Conservation (phyloP, 2,329 filamentous ascomycete genomes). For the Elsinoe arachidis region DNA sequence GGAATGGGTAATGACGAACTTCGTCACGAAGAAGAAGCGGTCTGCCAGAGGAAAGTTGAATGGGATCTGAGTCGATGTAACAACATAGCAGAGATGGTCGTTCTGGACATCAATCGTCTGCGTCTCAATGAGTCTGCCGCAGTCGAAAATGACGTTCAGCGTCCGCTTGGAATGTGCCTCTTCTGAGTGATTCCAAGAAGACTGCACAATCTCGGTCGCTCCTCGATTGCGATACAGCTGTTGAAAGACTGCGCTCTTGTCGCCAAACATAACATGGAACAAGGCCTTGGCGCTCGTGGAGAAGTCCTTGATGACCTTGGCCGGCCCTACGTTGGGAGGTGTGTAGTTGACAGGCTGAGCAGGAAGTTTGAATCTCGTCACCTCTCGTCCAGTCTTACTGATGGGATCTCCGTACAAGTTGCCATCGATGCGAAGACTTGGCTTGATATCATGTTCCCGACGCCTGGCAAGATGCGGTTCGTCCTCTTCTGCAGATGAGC, state of each 20-base stretch:
- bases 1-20: slow-evolving; percentile 87
- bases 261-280: slow-evolving; percentile 93
- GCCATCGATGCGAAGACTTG: slow-evolving; percentile 54
- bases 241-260: slow-evolving; percentile 91
- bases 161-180: slow-evolving; percentile 48
- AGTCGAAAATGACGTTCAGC: slow-evolving; percentile 45
- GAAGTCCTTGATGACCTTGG: slow-evolving; percentile 72
- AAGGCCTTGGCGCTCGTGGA: slow-evolving; percentile 88
- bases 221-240: slow-evolving; percentile 77
- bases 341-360: slow-evolving; percentile 73
- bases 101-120: slow-evolving; percentile 68
- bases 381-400: slow-evolving; percentile 35
- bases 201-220: slow-evolving; percentile 72
- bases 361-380: slow-evolving; percentile 72
- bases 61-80: slow-evolving; percentile 54
- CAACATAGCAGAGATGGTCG: slow-evolving; percentile 55
- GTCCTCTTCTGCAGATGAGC: slow-evolving; percentile 30
- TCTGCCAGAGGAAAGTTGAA: slow-evolving; percentile 81
- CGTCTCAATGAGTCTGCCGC: slow-evolving; percentile 56
- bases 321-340: slow-evolving; percentile 68
- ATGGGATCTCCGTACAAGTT: slow-evolving; percentile 44
- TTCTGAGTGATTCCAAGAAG: slow-evolving; percentile 69
- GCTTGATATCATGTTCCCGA: slow-evolving; percentile 44
- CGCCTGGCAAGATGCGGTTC: slow-evolving; percentile 30
- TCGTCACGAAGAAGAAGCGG: slow-evolving; percentile 73